Percentiles rank a stretch among this genome's conserved stretches.
Conservation (phyloP, 176 grass and related monocot genomes). For the Melocanna baccifera region DNA sequence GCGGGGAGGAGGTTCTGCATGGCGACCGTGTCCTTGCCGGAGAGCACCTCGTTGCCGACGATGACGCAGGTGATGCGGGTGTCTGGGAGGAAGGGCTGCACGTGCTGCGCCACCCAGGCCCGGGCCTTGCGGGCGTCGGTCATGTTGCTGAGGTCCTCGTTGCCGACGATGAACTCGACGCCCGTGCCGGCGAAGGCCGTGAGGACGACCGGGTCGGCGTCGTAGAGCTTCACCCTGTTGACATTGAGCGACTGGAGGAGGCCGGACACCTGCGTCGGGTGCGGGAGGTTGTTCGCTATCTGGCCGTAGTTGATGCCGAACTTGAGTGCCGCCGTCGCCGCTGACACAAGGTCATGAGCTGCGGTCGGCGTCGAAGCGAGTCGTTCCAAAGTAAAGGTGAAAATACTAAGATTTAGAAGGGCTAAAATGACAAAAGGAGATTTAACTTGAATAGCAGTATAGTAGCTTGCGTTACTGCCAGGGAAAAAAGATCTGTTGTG, state of each 20-base stretch:
- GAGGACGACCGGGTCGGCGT: slow-evolving; percentile 58
- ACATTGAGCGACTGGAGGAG: slow-evolving; percentile 59
- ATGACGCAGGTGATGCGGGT: slow-evolving; percentile 64
- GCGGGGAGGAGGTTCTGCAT: slow-evolving; percentile 67
- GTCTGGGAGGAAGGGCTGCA: slow-evolving; percentile 64
- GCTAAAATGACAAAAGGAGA: neutral
- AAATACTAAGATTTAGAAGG: neutral
- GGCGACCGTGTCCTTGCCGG: slow-evolving; percentile 30
- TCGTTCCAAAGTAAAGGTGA: neutral
- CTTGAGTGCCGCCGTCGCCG: slow-evolving; percentile 28
- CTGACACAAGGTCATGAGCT: slow-evolving; percentile 9
- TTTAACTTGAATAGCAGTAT: neutral
- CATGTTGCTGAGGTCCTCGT: slow-evolving; percentile 51
- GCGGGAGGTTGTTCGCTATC: slow-evolving; percentile 64
- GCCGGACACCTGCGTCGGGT: slow-evolving; percentile 50
- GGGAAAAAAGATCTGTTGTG: neutral
- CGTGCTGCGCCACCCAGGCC: slow-evolving; percentile 54
- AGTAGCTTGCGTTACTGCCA: neutral
- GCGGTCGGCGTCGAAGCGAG: neutral
- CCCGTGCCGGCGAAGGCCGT: slow-evolving; percentile 58
- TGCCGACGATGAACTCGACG: slow-evolving; percentile 70
- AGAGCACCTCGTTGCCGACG: slow-evolving; percentile 80
- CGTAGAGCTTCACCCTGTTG: slow-evolving; percentile 73
- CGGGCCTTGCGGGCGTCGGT: slow-evolving; percentile 33
- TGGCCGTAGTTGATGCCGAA: slow-evolving; percentile 90